Conservation (phyloP, 192 early-diverging fungal genomes). For the Coemansia sp. region DNA sequence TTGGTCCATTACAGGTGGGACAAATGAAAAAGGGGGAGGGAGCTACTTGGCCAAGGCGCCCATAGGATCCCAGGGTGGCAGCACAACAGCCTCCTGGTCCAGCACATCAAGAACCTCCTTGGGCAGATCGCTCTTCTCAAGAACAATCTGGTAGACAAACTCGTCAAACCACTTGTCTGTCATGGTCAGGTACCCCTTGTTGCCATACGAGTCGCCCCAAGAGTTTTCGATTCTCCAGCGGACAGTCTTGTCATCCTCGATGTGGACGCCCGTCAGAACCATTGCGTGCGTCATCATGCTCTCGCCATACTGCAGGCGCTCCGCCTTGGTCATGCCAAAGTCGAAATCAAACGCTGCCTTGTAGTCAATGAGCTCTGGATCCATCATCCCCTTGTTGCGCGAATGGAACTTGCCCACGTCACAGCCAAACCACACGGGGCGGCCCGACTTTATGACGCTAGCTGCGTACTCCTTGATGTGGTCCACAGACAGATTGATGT, state of each 20-base stretch:
- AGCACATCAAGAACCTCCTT: slow-evolving; percentile 63
- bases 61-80: slow-evolving; percentile 80
- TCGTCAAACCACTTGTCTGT: slow-evolving; percentile 74
- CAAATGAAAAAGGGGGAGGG: not conserved
- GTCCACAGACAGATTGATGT: slow-evolving; percentile 62
- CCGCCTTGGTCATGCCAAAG: slow-evolving; percentile 62
- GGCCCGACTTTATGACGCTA: slow-evolving; percentile 58
- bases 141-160: slow-evolving; percentile 79
- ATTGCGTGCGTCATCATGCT: slow-evolving; percentile 80
- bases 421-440: slow-evolving; percentile 77
- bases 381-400: slow-evolving; percentile 60
- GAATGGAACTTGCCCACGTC: slow-evolving; percentile 71
- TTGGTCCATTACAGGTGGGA: too few species aligned
- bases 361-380: slow-evolving; percentile 64
- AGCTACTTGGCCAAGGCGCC: slow-evolving; percentile 61
- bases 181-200: slow-evolving; percentile 79
- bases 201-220: slow-evolving; percentile 64
- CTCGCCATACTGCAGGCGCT: slow-evolving; percentile 71
- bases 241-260: slow-evolving; percentile 61
- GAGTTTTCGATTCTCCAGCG: slow-evolving; percentile 79
- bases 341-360: slow-evolving; percentile 64
- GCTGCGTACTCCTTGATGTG: slow-evolving; percentile 63
- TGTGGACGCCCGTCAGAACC: slow-evolving; percentile 75
- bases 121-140: slow-evolving; percentile 66
- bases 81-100: slow-evolving; percentile 61